These are phyloP conservation scores for Lactarius sp. DNA, from an alignment of 768 basidiomycete species.

Conservation along the genomic window DNA sequence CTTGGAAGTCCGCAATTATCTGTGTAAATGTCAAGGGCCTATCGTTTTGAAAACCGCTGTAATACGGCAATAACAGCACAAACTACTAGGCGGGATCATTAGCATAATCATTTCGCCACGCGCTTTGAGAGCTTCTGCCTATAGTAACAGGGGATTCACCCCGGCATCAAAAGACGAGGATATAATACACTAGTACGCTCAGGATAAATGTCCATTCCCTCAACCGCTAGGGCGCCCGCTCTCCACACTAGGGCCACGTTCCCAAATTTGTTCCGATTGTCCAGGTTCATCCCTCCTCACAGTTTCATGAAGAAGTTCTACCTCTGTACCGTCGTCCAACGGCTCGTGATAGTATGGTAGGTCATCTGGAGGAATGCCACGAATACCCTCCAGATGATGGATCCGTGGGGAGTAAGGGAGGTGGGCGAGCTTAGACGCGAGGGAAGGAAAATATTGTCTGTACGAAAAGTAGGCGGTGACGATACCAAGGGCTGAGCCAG, in stretches of 20 bases:
- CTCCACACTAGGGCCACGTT: slow-evolving; percentile 11
- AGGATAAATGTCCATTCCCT: not conserved
- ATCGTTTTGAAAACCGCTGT: too few species aligned
- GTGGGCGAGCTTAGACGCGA: slow-evolving; percentile 58
- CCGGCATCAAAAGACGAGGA: not conserved
- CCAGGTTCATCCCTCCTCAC: slow-evolving; percentile 33
- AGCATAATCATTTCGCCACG: too few species aligned
- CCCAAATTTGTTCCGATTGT: slow-evolving; percentile 20
- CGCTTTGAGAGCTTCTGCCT: too few species aligned
- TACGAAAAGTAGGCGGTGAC: slow-evolving; percentile 69
- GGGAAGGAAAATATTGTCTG: slow-evolving; percentile 78
- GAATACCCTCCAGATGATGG: slow-evolving; percentile 38
- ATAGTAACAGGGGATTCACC: too few species aligned
- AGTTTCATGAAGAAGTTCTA: slow-evolving; percentile 29
- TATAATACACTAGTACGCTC: not conserved
- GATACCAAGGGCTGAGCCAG: slow-evolving; percentile 73
- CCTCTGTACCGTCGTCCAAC: slow-evolving; percentile 17
- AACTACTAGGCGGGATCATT: too few species aligned
- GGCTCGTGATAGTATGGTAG: not conserved
- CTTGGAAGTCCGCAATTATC: too few species aligned
- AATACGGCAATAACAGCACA: not conserved
- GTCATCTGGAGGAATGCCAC: slow-evolving; percentile 25
- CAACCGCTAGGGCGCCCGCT: not conserved
- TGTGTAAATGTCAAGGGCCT: too few species aligned
- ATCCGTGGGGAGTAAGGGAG: slow-evolving; percentile 70